Percentiles rank a stretch among this genome's conserved stretches.
phyloP scores from a whole-genome alignment of 495 filamentous ascomycete genomes.

The Hypoxylon cercidicola region DNA sequence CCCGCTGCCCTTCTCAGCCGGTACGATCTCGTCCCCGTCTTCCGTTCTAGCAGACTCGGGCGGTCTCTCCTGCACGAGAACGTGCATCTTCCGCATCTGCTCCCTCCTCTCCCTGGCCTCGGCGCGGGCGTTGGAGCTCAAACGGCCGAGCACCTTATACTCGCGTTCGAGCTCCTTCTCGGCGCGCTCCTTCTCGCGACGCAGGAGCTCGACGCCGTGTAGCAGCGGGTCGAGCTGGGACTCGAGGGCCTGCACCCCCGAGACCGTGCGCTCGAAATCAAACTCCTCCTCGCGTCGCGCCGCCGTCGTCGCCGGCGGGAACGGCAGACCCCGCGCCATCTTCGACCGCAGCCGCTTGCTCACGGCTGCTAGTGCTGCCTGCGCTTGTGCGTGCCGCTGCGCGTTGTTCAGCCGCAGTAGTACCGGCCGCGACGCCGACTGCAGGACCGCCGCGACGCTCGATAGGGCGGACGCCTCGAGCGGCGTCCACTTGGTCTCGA shows the following conservation, averaged over 20 bases:
- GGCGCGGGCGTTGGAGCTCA: constrained; percentile 53
- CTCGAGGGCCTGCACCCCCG: constrained; percentile 50
- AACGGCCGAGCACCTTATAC: constrained; percentile 48
- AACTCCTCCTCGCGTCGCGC: constrained; percentile 52
- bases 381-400: constrained; percentile 49
- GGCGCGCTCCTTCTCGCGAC: constrained; percentile 52
- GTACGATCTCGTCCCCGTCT: constrained; percentile 31
- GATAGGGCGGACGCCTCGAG: constrained; percentile 51
- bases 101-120: constrained; percentile 52
- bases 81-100: constrained; percentile 52
- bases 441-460: constrained; percentile 50
- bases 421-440: constrained; percentile 51
- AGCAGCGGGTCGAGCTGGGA: constrained; percentile 55
- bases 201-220: constrained; percentile 56
- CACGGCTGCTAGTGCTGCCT: constrained; percentile 48
- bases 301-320: constrained; percentile 51
- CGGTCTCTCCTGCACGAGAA: constrained; percentile 49
- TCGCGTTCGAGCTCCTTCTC: constrained; percentile 52
- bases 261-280: constrained; percentile 56
- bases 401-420: constrained; percentile 53
- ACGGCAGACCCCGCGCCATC: constrained; percentile 54
- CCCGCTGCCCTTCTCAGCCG: constrained; percentile 22
- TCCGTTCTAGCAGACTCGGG: constrained; percentile 13
- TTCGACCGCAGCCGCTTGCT: constrained; percentile 49
- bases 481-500: constrained; percentile 57